These are phyloP conservation scores for Halteria grandinella DNA, from an alignment of 73 alveolate genomes.

Conservation along the genomic window DNA sequence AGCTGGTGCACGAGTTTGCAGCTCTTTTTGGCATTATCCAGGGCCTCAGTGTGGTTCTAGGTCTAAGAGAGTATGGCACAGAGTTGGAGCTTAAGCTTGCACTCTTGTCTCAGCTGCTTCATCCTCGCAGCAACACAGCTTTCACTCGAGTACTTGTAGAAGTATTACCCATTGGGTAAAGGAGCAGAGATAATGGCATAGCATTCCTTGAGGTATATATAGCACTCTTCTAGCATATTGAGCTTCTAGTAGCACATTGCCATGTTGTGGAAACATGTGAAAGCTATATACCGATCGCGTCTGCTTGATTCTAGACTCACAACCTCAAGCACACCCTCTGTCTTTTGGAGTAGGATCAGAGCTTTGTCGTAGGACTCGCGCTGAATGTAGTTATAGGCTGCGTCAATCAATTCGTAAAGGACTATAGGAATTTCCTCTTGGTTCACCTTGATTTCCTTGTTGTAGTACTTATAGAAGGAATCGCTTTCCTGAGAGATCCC, in stretches of 20 bases:
- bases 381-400: conserved; percentile 51
- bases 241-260: conserved; percentile 58
- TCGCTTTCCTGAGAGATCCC: conserved; percentile 27
- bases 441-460: conserved; percentile 45
- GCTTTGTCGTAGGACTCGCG: conserved; percentile 67
- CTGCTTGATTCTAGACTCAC: conserved; percentile 46
- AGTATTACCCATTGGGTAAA: no score
- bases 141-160: no score
- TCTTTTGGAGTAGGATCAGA: conserved; percentile 49
- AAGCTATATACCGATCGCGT: conserved; percentile 54
- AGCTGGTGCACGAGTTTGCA: conserved; percentile 29
- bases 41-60: conserved; percentile 52
- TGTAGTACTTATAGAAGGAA: conserved; percentile 32
- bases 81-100: conserved; percentile 26
- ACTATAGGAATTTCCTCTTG: conserved; percentile 68
- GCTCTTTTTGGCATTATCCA: conserved; percentile 41
- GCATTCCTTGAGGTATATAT: conserved; percentile 22
- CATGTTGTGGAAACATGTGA: conserved; percentile 53
- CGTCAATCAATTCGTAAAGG: conserved; percentile 57
- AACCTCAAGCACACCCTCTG: conserved; percentile 63
- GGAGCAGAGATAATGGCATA: no score
- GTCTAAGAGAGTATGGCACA: conserved; percentile 52
- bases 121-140: conserved; percentile 29
- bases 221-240: conserved; percentile 34
- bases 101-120: conserved; percentile 32